A percentile compares a stretch with the other conserved stretches of the same genome.
phyloP scores from a whole-genome alignment of 352 stramenopile genomes.

The Phytopythium ostracodes region DNA sequence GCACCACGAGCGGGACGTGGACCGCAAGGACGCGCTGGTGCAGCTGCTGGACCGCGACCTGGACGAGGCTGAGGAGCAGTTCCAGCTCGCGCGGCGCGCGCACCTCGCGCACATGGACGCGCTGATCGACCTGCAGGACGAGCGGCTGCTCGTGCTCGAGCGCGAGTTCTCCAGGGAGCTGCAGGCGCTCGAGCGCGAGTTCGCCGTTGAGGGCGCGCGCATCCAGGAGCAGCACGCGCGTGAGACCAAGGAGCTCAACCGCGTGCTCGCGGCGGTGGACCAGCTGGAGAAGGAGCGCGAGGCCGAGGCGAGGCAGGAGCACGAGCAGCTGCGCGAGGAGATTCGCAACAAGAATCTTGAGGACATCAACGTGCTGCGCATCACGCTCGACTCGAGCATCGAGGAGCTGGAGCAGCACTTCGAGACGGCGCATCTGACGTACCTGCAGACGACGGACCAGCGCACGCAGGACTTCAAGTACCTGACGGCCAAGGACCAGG shows the following conservation, averaged over 20 bases:
- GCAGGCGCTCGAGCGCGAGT: constrained; percentile 77
- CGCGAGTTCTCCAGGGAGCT: constrained; percentile 90
- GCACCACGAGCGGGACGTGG: constrained; percentile 94
- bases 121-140: constrained; percentile 91
- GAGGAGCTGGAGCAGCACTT: constrained; percentile 95
- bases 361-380: constrained; percentile 92
- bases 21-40: constrained; percentile 93
- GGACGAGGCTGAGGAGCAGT: constrained; percentile 93
- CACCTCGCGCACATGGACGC: constrained; percentile 91
- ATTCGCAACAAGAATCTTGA: constrained; percentile 95
- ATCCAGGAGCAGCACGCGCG: constrained; percentile 62
- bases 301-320: constrained; percentile 66
- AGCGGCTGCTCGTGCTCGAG: constrained; percentile 84
- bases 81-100: constrained; percentile 85
- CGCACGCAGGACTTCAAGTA: constrained; percentile 94
- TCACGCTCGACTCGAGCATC: constrained; percentile 91
- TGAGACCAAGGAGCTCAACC: constrained; percentile 75
- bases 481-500: constrained; percentile 89
- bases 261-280: constrained; percentile 86
- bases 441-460: constrained; percentile 92
- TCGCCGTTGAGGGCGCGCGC: constrained; percentile 79
- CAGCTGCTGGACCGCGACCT: constrained; percentile 93
- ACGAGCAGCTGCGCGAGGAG: constrained; percentile 90
- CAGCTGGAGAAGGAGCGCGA: constrained; percentile 80
- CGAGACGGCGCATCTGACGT: constrained; percentile 90